These are phyloP conservation scores for Podospora tetraspora DNA, from an alignment of 495 filamentous ascomycete species.

Conservation along the genomic window DNA sequence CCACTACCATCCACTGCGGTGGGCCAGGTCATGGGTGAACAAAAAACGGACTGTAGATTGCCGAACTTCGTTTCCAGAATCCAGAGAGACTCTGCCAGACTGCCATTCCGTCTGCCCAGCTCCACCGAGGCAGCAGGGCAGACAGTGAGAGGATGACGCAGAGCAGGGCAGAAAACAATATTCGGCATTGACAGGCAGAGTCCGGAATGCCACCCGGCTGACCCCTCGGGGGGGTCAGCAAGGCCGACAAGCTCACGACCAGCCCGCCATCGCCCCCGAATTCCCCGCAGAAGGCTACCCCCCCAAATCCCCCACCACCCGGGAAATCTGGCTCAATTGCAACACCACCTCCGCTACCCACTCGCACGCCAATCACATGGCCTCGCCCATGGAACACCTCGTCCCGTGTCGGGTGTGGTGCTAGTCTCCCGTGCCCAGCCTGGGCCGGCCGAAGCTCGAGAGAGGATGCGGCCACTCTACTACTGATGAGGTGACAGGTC, in stretches of 20 bases:
- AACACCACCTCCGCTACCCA: constrained; percentile 12
- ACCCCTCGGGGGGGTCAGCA: background rate
- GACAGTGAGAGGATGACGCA: background rate
- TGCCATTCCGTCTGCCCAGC: constrained; percentile 1
- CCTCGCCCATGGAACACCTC: constrained; percentile 9
- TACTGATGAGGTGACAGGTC: constrained; percentile 9
- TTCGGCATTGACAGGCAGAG: constrained; percentile 25
- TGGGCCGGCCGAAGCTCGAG: constrained; percentile 4
- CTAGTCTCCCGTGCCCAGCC: constrained; percentile 13
- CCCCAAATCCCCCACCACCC: constrained; percentile 13
- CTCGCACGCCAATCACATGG: constrained; percentile 14
- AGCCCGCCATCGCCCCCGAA: background rate
- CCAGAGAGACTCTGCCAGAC: background rate
- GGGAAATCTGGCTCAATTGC: constrained; percentile 24
- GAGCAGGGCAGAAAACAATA: constrained; percentile 6
- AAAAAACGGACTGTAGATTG: background rate
- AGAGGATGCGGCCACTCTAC: constrained; percentile 11
- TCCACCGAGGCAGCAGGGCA: background rate
- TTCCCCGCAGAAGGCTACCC: constrained; percentile 11
- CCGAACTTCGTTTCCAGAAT: background rate
- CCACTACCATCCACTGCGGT: background rate
- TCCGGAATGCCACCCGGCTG: constrained; percentile 6
- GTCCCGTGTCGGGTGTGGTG: constrained; percentile 11
- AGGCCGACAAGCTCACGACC: constrained; percentile 1
- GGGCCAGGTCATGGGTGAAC: background rate